Evolutionary conservation across 1,284 basidiomycete species (phyloP), one percentile per base, ranked within the genome.

Genomic region (Leccinum idahoense): DNA sequence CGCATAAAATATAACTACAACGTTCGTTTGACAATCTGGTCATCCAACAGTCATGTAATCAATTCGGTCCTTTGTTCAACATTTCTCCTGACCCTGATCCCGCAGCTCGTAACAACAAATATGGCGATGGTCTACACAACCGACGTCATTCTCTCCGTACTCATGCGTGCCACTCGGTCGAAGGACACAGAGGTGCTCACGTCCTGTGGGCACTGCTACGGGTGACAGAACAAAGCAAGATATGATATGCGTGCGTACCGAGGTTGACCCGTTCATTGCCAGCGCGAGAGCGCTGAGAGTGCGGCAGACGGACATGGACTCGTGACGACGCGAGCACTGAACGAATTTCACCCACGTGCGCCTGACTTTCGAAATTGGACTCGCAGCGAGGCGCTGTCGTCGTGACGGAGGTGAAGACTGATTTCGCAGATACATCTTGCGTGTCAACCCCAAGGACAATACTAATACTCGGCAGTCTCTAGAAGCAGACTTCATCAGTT

Each of bases 1-100:
- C 91, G 96, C 66, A 92, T 97, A 75, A 93, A 95, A 74, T 99
- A 98, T 80, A 99, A 98, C 93, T 11, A 96, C 96, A 2, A 98
- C 97, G 10, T 96, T 93, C 20, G 23, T 23, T 23, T 23, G 97
- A 99, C 71, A 97, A 99, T 77, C 96, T 96, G 10, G 82, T 98
- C 74, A 96, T 98, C 67, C 90, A 93, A 74, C 86, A 93, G 78
- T 91, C 90, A 71, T 65, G 80, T 51, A 23, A 37, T 59, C 51
- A 26, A 4, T 61, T 29, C 15, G 56, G 32, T 49, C 49, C 61
- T 37, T 44, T 44, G 14, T n/a, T n/a, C 41, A 44, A n/a, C 14
- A 4, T n/a, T 44, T n/a, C 41, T n/a, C 39, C 41, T 44, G 15
- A 44, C 12, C 41, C 11, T 11, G 39, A 57, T 62, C 62, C 41